Evolutionary conservation across 768 basidiomycete genomes (phyloP), one percentile per base, ranked within the genome.

Genomic region (Hebeloma cylindrosporum): DNA sequence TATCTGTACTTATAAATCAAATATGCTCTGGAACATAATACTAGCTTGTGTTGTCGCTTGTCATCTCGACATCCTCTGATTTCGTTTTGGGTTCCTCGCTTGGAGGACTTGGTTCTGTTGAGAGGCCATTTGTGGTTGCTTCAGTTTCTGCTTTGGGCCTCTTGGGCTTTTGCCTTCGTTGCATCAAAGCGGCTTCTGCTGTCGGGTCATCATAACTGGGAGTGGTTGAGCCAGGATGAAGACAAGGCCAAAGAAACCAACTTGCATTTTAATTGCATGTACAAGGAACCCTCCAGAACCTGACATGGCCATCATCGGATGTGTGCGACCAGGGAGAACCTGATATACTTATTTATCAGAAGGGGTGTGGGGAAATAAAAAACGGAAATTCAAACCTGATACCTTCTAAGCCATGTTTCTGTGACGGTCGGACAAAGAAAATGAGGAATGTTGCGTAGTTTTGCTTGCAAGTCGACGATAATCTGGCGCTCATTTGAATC

Each of bases 281-380:
- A 97, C 73, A 32, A 98, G 66, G 66, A 82, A 96, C 0, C 96
- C 95, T 10, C 93, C 94, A 1, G 86, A 83, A 8, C 90, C 91
- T 16, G 89, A 85, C 47, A 83, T 88, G 44, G 75, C 84, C 96
- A 99, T 98, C 52, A 79, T 82, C 3, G 96, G 96, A 69, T 99
- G 96, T 29, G 91, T 95, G 26, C 96, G 78, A 17, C 96, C 95
- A 17, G 96, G 96, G n/a, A 99, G 73, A 11, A 93, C 85, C 70
- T 79, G 29, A 35, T 16, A 43, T 7, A 14, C 34, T n/a, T 48
- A 29, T 27, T 20, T 29, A 22, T 14, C 38, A 2, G 17, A 25
- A 25, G 5, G n/a, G 9, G 25, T 6, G n/a, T 9, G 7, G 10
- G 14, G 18, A 16, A 10, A 28, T 8, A 11, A 27, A 18, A 2